phyloP scores from a whole-genome alignment of 768 basidiomycete genomes.

The Mycena polygramma region DNA sequence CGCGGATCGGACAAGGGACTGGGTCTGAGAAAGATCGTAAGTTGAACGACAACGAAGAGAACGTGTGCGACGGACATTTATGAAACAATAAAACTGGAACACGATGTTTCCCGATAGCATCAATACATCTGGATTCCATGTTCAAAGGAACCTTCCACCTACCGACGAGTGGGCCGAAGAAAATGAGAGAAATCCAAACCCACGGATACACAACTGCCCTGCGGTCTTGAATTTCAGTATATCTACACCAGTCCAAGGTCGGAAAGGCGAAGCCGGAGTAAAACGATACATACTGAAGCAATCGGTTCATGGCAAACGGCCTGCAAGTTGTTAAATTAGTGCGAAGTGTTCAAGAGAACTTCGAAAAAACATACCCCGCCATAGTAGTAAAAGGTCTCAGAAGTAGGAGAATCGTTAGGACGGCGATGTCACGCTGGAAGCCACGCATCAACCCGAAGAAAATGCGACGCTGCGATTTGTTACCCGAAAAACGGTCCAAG shows the following conservation, averaged over 20 bases:
- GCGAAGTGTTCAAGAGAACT: neutral
- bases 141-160: neutral
- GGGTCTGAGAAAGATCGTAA: conserved; percentile 45
- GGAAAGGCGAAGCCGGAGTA: neutral
- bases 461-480: conserved; percentile 5
- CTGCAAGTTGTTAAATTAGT: conserved; percentile 41
- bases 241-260: conserved; percentile 49
- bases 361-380: conserved; percentile 16
- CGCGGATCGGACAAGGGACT: conserved; percentile 64
- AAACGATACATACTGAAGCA: conserved; percentile 49
- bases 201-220: conserved; percentile 69
- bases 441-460: conserved; percentile 60
- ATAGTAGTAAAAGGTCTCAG: conserved; percentile 10
- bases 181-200: conserved; percentile 73
- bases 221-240: conserved; percentile 61
- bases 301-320: conserved; percentile 56
- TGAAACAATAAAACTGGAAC: conserved; percentile 68
- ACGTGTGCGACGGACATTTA: conserved; percentile 40
- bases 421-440: conserved; percentile 42
- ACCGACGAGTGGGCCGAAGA: conserved; percentile 60
- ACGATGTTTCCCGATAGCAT: conserved; percentile 47
- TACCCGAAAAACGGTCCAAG: neutral
- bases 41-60: conserved; percentile 47
- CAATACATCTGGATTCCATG: neutral
- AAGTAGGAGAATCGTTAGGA: conserved; percentile 37